These are phyloP conservation scores for Benincasa hispida DNA, from an alignment of 306 rosid genomes.

Conservation along the genomic window DNA sequence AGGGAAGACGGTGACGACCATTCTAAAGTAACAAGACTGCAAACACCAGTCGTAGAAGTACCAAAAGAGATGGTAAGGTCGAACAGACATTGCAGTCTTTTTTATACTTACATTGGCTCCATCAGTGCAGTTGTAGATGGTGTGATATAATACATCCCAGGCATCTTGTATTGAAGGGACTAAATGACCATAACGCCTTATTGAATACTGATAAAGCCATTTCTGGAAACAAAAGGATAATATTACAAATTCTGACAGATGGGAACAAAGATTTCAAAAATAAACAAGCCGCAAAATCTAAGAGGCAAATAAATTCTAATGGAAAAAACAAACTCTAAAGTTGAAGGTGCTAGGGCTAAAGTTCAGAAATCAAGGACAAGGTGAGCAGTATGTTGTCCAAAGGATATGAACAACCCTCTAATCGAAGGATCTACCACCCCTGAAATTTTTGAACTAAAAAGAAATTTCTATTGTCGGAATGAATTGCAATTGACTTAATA, in stretches of 20 bases:
- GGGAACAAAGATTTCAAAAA: not conserved
- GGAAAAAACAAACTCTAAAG: not conserved
- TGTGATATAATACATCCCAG: constrained; percentile 67
- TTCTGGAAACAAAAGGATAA: constrained; percentile 30
- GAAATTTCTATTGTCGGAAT: not conserved
- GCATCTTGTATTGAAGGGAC: constrained; percentile 59
- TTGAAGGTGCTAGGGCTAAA: not conserved
- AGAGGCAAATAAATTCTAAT: not conserved
- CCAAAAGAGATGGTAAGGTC: not conserved
- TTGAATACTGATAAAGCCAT: constrained; percentile 66
- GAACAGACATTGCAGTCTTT: not conserved
- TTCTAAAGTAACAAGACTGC: not conserved
- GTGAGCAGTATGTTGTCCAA: not conserved
- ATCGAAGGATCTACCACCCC: no score
- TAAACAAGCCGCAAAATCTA: not conserved
- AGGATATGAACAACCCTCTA: not conserved
- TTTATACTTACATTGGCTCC: constrained; percentile 69
- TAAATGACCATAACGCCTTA: constrained; percentile 57
- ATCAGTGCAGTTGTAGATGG: constrained; percentile 80
- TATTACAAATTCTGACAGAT: not conserved
- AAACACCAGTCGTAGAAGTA: not conserved
- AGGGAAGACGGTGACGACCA: not conserved
- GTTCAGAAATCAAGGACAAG: not conserved
- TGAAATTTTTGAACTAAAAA: no score
- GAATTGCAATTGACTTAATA: not conserved